Conservation (phyloP, 163 green algal species). For the Scenedesmus sp. region DNA sequence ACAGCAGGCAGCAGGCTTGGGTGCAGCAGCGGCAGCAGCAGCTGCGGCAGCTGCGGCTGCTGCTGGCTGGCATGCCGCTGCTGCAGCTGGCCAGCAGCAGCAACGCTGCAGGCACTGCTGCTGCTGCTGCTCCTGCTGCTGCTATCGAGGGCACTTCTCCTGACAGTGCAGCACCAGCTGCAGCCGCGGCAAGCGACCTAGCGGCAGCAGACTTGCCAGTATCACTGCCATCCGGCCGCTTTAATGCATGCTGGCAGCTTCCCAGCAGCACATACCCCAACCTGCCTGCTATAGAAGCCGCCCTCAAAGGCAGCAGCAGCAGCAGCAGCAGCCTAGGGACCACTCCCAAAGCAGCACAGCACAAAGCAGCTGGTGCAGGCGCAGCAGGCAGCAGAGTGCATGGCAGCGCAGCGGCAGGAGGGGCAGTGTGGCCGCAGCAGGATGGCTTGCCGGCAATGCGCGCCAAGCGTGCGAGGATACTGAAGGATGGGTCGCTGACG, state of each 20-base stretch:
- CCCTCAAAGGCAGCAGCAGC: background rate
- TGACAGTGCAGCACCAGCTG: background rate
- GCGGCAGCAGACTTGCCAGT: background rate
- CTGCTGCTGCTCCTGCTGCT: background rate
- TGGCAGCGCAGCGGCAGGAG: background rate
- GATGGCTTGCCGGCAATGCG: background rate
- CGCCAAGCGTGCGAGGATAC: slow-evolving; percentile 61
- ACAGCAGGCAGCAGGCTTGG: background rate
- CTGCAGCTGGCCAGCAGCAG: background rate
- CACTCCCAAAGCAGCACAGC: background rate
- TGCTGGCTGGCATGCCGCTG: slow-evolving; percentile 5
- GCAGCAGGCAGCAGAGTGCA: background rate
- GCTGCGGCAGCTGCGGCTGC: slow-evolving; percentile 11
- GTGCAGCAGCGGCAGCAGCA: background rate
- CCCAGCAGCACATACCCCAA: background rate
- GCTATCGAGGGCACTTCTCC: background rate
- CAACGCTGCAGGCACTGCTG: background rate
- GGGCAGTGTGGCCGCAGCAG: background rate
- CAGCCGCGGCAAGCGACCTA: background rate
- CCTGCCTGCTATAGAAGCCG: slow-evolving; percentile 14
- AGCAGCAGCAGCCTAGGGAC: background rate
- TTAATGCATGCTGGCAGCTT: slow-evolving; percentile 29
- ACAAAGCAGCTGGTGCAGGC: slow-evolving; percentile 10
- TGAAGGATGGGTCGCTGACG: slow-evolving; percentile 70
- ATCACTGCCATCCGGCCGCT: background rate